Evolutionary conservation across 1,139 yeast genomes (phyloP), one percentile per base, ranked within the genome.

Genomic region (Geotrichum aggregatum): DNA sequence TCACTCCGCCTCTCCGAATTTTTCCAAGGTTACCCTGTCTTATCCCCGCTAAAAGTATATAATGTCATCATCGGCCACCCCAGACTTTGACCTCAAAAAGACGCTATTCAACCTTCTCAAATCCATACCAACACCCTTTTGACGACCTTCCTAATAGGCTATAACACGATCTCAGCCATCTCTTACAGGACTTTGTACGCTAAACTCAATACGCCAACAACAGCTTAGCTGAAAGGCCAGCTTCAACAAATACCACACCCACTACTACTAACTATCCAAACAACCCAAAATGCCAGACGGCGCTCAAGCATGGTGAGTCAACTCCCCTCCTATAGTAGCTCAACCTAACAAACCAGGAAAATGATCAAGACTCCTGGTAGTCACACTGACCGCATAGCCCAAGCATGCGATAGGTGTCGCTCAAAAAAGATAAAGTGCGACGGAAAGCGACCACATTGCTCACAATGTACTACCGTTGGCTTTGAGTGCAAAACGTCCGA

Each of bases 321-420:
- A n/a, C n/a, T n/a, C n/a, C n/a, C n/a, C n/a, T n/a, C n/a, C n/a
- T n/a, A n/a, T n/a, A n/a, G n/a, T n/a, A n/a, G n/a, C n/a, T n/a
- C n/a, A 38, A 28, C 35, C 8, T 8, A 5, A 5, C 28, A 8
- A 5, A 24, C 5, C 21, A 52, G 55, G 71, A 83, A 81, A 61
- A 80, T 83, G 52, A 83, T 83, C 50, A 78, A 77, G 62, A 76
- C 84, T 2, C 85, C 84, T 1, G 87, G 87, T 1, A 69, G 80
- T 18, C 71, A 73, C 35, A 68, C 73, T 0, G 78, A 78, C 53
- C 69, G 89, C 55, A 80, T 82, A 18, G 89, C 94, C 0, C 95
- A 87, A 62, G 95, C 95, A 0, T 87, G 95, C 68, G 95, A 87
- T 64, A 68, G 96, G 50, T 87, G 96, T 63, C 72, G 95, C 49